phyloP scores from a whole-genome alignment of 2,329 filamentous ascomycete species.

The Aspergillus ustus region DNA sequence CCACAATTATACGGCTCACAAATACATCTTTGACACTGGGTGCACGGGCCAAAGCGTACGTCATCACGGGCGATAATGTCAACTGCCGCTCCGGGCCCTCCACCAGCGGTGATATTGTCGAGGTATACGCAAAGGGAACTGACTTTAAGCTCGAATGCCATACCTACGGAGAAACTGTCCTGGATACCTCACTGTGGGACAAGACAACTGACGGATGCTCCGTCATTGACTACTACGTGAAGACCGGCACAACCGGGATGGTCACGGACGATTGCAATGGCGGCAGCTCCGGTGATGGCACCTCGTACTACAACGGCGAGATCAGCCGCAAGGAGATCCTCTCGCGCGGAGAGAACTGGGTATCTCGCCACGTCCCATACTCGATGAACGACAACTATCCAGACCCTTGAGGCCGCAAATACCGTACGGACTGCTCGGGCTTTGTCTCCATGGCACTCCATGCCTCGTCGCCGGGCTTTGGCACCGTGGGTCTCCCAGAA shows the following conservation, averaged over 20 bases:
- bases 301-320: conserved; percentile 20
- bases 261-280: conserved; percentile 20
- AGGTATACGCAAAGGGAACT: neutral
- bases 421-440: conserved; percentile 21
- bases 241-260: conserved; percentile 26
- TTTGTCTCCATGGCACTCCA: conserved; percentile 22
- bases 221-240: conserved; percentile 33
- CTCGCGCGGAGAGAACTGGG: conserved; percentile 18
- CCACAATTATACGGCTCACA: neutral
- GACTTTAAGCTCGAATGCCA: conserved; percentile 18
- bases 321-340: conserved; percentile 24
- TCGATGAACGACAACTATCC: neutral
- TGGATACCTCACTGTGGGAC: conserved; percentile 30
- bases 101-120: neutral
- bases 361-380: neutral
- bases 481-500: conserved; percentile 19
- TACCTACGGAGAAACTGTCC: conserved; percentile 21
- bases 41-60: neutral
- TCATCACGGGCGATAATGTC: neutral
- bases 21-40: neutral
- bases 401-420: conserved; percentile 15
- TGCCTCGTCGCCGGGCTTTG: conserved; percentile 14
- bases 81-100: neutral
- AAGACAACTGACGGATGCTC: conserved; percentile 33
- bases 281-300: conserved; percentile 11